A percentile compares a stretch with the other conserved stretches of the same genome.
These are phyloP conservation scores for Byssothecium circinans DNA, from an alignment of 2,329 filamentous ascomycete species.

Conservation along the genomic window DNA sequence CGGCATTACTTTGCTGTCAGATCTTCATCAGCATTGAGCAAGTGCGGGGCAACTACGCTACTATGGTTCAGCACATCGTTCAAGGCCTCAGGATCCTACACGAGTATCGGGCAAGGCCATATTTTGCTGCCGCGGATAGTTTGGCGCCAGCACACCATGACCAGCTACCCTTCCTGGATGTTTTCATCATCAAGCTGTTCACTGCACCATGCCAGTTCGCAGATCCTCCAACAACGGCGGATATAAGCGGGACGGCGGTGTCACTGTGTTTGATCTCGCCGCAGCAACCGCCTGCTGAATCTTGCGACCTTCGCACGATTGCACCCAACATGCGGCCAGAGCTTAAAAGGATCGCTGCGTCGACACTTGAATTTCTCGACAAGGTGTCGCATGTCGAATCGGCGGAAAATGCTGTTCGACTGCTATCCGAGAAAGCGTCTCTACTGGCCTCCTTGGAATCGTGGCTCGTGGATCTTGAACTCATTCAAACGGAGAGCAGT, in stretches of 20 bases:
- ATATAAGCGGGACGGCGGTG: no score
- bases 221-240: conserved; percentile 10
- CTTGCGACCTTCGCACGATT: no score
- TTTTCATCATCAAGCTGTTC: conserved; percentile 25
- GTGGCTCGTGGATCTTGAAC: no score
- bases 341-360: no score
- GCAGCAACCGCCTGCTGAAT: no score
- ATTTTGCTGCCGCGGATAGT: conserved; percentile 23
- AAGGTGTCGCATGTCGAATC: no score
- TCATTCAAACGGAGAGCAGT: no score
- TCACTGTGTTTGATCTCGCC: conserved; percentile 17
- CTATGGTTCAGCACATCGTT: conserved; percentile 50
- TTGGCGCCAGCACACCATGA: conserved; percentile 38
- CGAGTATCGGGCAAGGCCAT: conserved; percentile 45
- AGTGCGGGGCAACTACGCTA: conserved; percentile 44
- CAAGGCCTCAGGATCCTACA: conserved; percentile 50
- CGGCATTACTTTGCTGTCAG: conserved; percentile 52
- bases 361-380: no score
- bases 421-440: no score
- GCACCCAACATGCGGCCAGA: no score
- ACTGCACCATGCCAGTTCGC: conserved; percentile 23
- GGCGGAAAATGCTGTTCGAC: no score
- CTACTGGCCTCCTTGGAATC: no score
- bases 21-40: conserved; percentile 54
- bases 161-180: conserved; percentile 42